Evolutionary conservation across 2,329 filamentous ascomycete species (phyloP).

Genomic region (Malbranchea cinnamomea): DNA sequence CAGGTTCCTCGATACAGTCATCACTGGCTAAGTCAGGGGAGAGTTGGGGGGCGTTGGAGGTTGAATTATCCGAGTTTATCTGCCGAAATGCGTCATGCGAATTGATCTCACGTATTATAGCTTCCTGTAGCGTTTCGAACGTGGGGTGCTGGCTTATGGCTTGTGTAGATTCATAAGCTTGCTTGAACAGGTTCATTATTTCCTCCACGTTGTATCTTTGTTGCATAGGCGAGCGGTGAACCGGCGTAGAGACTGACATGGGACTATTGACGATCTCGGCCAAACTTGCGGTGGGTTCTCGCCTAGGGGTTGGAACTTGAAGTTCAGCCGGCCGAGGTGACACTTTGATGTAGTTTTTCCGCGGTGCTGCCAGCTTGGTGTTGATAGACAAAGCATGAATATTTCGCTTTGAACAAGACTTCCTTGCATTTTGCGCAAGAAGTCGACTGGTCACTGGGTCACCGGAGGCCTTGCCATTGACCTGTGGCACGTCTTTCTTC

Average conservation of each 20-base stretch:
- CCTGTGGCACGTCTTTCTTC: too few relatives aligned
- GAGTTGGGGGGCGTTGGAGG: constrained; percentile 2
- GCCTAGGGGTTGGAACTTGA: constrained; percentile 1
- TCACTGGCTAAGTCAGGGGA: constrained; percentile 2
- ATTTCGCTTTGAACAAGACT: constrained; percentile 19
- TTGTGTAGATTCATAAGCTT: constrained; percentile 21
- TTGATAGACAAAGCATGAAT: constrained; percentile 27
- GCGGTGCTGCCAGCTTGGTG: constrained; percentile 21
- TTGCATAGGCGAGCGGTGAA: constrained; percentile 12
- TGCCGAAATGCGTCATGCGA: constrained; percentile 28
- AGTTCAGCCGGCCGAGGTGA: constrained; percentile 16
- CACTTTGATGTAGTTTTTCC: constrained; percentile 18
- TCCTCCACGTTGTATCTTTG: constrained; percentile 22
- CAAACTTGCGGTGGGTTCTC: constrained; percentile 20
- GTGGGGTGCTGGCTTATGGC: constrained; percentile 19
- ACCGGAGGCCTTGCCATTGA: background rate
- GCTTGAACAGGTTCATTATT: constrained; percentile 28
- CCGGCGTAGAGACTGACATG: constrained; percentile 17
- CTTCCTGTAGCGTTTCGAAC: constrained; percentile 28
- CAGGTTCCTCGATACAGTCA: background rate
- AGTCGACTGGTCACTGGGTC: too few relatives aligned
- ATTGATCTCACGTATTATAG: constrained; percentile 30
- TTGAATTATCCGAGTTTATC: constrained; percentile 6
- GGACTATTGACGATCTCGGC: constrained; percentile 29
- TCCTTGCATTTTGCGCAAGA: too few relatives aligned